phyloP scores from a whole-genome alignment of 345 rosid species.

The Salix viminalis region DNA sequence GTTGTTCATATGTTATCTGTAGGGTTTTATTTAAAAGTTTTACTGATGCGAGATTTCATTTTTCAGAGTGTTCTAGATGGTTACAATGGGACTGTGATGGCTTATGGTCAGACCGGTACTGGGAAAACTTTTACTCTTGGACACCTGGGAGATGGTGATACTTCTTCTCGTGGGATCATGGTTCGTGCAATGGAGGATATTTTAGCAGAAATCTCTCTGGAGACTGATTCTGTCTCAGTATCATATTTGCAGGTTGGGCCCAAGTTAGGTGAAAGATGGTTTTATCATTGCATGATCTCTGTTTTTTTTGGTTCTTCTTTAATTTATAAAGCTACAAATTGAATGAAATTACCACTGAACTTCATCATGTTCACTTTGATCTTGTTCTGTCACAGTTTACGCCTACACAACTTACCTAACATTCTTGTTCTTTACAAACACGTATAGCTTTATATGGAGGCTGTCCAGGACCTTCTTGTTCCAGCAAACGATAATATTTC shows the following conservation, averaged over 20 bases:
- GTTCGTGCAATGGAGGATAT: slow-evolving; percentile 40
- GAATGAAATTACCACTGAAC: background rate
- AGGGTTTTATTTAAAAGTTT: background rate
- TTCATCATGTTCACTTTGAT: background rate
- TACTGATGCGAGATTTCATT: background rate
- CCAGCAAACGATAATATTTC: slow-evolving; percentile 28
- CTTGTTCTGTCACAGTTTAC: background rate
- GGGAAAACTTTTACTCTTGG: slow-evolving; percentile 37
- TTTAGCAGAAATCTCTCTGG: slow-evolving; percentile 20
- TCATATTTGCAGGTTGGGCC: slow-evolving; percentile 29
- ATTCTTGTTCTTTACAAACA: slow-evolving; percentile 2
- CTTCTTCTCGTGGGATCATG: slow-evolving; percentile 35
- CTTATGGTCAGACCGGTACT: slow-evolving; percentile 36
- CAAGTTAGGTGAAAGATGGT: background rate
- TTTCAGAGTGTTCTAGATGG: slow-evolving; percentile 30
- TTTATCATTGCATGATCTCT: background rate
- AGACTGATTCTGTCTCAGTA: slow-evolving; percentile 26
- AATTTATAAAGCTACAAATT: background rate
- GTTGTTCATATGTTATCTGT: background rate
- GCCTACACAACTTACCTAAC: background rate
- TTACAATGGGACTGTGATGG: slow-evolving; percentile 37
- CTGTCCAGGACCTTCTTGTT: slow-evolving; percentile 32
- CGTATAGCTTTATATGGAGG: slow-evolving; percentile 33
- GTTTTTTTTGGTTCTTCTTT: background rate
- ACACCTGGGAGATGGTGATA: slow-evolving; percentile 27